Evolutionary conservation across 192 early-diverging fungal genomes (phyloP), one percentile per base, ranked within the genome.

Genomic region (Entophlyctis luteolus): DNA sequence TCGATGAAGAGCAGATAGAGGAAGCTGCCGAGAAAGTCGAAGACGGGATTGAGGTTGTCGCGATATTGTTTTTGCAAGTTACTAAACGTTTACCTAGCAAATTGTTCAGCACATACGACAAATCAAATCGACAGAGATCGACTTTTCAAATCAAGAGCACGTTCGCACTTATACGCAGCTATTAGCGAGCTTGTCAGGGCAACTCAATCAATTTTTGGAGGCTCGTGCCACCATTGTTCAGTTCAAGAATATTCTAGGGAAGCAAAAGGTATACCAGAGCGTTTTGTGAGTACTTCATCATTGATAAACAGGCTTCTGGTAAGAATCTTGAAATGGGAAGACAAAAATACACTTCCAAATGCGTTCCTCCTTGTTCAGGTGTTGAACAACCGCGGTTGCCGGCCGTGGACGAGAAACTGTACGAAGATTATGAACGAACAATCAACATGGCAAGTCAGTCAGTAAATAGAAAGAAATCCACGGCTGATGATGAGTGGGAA

Each of bases 161-260:
- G 25, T 62, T 27, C 35, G 50, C 16, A 25, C 52, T 23, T 62
- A 53, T 50, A 22, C 55, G 4, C 49, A 70, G 5, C 49, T 57
- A n/a, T 62, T 70, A 27, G 28, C 25, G 6, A 60, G 59, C 27
- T 54, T 70, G 4, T 55, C 48, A 1, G 49, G 48, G 4, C 52
- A 52, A 31, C 39, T 70, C 46, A 32, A 70, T 16, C 58, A 70
- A 35, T 55, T 70, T n/a, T 23, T 70, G 57, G 49, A 50, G 18
- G 68, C 68, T 18, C 57, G 68, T 32, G 8, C n/a, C 12, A 50
- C 62, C 23, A 63, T 63, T n/a, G 10, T 18, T 2, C 47, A 63
- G 18, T 63, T 63, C 31, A 63, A 49, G 32, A 12, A 16, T 2
- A 42, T 32, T 12, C n/a, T 47, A 2, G n/a, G 29, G 33, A 63